Base-by-base conservation (phyloP, 768 basidiomycete species). In the Lanmaoa pseudosensibilis region DNA sequence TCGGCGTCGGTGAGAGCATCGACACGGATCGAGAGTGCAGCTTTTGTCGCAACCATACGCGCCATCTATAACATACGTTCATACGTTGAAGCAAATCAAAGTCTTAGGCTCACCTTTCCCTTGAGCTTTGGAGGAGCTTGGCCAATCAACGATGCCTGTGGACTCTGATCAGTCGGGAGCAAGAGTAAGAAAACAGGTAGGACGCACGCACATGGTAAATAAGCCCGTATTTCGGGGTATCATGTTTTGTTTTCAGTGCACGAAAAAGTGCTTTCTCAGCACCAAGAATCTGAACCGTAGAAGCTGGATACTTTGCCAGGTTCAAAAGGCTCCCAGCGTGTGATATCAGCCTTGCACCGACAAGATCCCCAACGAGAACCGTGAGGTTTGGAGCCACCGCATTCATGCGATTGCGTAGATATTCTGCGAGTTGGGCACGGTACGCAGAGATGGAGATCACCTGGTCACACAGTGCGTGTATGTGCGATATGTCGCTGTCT, bases 31-130 rank as follows among this genome's bases (percentile, higher is more conserved):
- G 96, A 96, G 15, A 99, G 85, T 1, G 97, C 92, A 4, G 96
- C 87, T 79, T 99, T 99, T 46, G 97, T 98, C 47, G 97, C 95
- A 32, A 98, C 94, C 97, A 99, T 99, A 67, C 97, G 92, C 21
- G 97, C 97, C 97, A 98, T 98, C 88, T 91, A 64, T 7, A 52
- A 49, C 30, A 45, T 10, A 19, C 49, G 23, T 63, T 50, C 56
- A 38, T 15, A 46, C 32, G 46, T 12, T 44, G 53, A 36, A 41
- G 10, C 19, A 32, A 52, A 52, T 5, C 13, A 33, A 32, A 36
- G 7, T 21, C 0, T 48, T 39, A 10, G 2, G 58, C 78, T 65
- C 46, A 87, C 90, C 79, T 98, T 99, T 66, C 96, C 96, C 81
- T 98, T 99, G 62, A 98, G 83, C 76, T 98, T 98, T 56, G 93